phyloP scores from a whole-genome alignment of 768 basidiomycete genomes.

The Multifurca ochricompacta region DNA sequence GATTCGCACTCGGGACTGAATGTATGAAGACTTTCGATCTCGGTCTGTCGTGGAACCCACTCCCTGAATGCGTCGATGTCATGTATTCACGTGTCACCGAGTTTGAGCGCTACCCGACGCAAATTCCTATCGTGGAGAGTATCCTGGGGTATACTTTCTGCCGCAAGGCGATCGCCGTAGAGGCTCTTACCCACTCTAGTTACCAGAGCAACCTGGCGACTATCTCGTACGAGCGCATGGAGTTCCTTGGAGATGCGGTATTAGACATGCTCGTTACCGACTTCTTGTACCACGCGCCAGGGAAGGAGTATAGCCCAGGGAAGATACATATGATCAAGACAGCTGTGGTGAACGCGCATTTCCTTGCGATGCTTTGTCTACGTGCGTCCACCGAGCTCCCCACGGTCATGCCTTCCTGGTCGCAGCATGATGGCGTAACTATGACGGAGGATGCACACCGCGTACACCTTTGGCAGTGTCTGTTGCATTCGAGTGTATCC shows the following conservation, averaged over 20 bases:
- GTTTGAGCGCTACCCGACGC: conserved; percentile 39
- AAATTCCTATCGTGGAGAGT: conserved; percentile 47
- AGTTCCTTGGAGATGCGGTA: conserved; percentile 69
- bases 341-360: conserved; percentile 65
- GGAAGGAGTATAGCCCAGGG: conserved; percentile 59
- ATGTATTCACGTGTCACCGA: conserved; percentile 34
- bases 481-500: conserved; percentile 58
- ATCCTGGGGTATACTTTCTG: conserved; percentile 65
- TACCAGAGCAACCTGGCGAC: conserved; percentile 53
- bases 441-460: conserved; percentile 36
- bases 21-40: conserved; percentile 53
- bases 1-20: conserved; percentile 52
- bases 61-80: conserved; percentile 39
- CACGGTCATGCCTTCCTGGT: conserved; percentile 43
- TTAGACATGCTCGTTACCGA: conserved; percentile 71
- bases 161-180: conserved; percentile 55
- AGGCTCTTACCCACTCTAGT: conserved; percentile 67
- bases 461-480: conserved; percentile 57
- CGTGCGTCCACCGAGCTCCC: conserved; percentile 35
- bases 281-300: conserved; percentile 55
- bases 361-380: conserved; percentile 62
- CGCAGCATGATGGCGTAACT: conserved; percentile 22
- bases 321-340: conserved; percentile 62
- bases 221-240: conserved; percentile 70
- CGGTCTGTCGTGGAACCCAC: conserved; percentile 49